Evolutionary conservation across 331 rosid species (phyloP).

Genomic region (Acacia pycnantha): DNA sequence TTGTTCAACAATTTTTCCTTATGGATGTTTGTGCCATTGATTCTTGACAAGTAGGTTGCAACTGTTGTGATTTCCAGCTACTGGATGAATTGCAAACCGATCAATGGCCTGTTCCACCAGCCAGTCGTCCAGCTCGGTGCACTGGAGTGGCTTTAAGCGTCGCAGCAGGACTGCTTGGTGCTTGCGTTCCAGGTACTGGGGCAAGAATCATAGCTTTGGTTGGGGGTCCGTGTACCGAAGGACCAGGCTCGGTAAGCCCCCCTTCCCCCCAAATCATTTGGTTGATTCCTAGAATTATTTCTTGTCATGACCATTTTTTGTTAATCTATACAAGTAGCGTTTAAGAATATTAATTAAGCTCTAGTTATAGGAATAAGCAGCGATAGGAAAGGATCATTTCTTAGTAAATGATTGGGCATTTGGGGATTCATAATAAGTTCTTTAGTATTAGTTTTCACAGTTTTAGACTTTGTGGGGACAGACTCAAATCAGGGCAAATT

Average conservation of each 20-base stretch:
- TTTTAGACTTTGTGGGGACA: neutral
- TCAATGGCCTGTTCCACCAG: conserved; percentile 93
- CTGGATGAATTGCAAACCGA: conserved; percentile 91
- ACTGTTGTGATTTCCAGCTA: conserved; percentile 45
- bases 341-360: neutral
- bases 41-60: conserved; percentile 4
- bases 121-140: conserved; percentile 76
- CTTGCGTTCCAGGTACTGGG: conserved; percentile 88
- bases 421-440: neutral
- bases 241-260: conserved; percentile 89
- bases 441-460: neutral
- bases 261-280: neutral
- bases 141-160: conserved; percentile 93
- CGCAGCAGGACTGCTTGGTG: conserved; percentile 87
- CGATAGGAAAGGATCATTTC: neutral
- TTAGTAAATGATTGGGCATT: neutral
- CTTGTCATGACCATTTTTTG: neutral
- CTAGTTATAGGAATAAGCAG: neutral
- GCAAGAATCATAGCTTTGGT: conserved; percentile 91
- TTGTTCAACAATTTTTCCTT: no score
- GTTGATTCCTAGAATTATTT: conserved; percentile 2
- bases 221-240: conserved; percentile 99
- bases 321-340: neutral
- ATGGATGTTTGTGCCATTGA: neutral
- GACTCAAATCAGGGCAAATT: neutral